Base-by-base conservation (phyloP, 768 basidiomycete species). In the Podaxis sp. region DNA sequence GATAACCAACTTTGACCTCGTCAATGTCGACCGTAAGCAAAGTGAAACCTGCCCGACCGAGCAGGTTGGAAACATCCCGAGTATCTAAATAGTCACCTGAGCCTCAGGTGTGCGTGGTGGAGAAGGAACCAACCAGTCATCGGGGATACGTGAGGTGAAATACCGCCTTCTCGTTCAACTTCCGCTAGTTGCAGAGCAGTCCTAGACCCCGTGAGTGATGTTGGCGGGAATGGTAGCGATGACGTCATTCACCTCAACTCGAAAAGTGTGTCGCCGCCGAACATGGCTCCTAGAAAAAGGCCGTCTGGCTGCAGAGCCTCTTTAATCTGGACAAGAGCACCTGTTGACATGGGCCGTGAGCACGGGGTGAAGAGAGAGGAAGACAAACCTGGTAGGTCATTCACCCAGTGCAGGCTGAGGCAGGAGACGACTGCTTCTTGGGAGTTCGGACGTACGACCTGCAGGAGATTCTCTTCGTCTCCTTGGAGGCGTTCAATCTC, bases 221-320 rank as follows among this genome's bases (percentile, higher is more conserved):
- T 21, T 25, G 46, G 37, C 57, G 42, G 16, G 38, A 28, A 35
- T 16, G 25, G 55, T 48, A 35, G 35, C 36, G 5, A 51, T 36
- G 47, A 25, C 6, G 46, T 37, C 46, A 55, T 40, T 57, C 65
- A 89, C 91, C 92, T 78, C 1, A 99, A 78, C 74, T 99, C 97
- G 68, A 98, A 99, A 4, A 99, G 77, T 0, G 95, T 95, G 62
- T 98, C 97, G 1, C 97, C 95, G 14, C 97, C 97, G 59, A 98
- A 85, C 79, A 98, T 89, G 14, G 95, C 93, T 13, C 89, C 95
- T 16, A 99, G 79, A 70, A 99, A 98, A 32, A 98, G 83, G 1
- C 96, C 97, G 70, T 98, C 96, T 0, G 95, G 92, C 65, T 85
- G 79, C 11, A 99, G 74, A 1, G 87, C 85, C 73, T 92, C 87